Base-by-base conservation (phyloP, 139 green algal genomes). In the Picochlorum sp. region DNA sequence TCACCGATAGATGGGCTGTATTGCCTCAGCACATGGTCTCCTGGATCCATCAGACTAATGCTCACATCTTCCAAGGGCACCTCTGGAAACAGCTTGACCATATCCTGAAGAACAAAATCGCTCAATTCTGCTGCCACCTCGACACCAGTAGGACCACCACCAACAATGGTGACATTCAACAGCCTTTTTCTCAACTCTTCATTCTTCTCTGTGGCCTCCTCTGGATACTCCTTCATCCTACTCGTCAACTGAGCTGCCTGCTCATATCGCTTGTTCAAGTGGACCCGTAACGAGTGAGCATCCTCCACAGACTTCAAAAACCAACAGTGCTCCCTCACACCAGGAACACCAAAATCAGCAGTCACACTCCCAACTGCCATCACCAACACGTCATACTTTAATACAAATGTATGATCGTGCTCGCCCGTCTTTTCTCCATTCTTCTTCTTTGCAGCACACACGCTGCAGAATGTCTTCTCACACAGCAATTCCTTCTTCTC, bases 321-420 rank as follows among this genome's bases (percentile, higher is more conserved):
- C 62, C 84, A 72, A 2, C 86, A 74, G 72, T 96, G 65, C 75
- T 93, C 51, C 57, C 84, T 62, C 23, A 95, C 88, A 0, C 88
- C 88, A 7, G 83, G 83, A 49, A 94, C 89, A 52, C 86, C 88
- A 82, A 95, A 95, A 1, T 88, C 95, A 70, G 69, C 84, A 74
- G 86, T 86, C 84, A 90, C 69, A 7, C 72, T 83, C 11, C 87
- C 87, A 8, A 86, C 92, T 65, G 72, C 76, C 30, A 95, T 83
- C 24, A 71, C 85, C n/a, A 95, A 79, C 44, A 83, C 79, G 68
- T 94, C 87, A 62, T 90, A 94, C 14, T 52, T 8, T 1, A 89
- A 65, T 16, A 68, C 63, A 69, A 94, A 94, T 15, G 61, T 57
- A 4, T 76, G 18, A 3, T 83, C 77, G 45, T 83, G 82, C 6